These are phyloP conservation scores for Amyloporia xantha DNA, from an alignment of 768 basidiomycete species.

Conservation along the genomic window DNA sequence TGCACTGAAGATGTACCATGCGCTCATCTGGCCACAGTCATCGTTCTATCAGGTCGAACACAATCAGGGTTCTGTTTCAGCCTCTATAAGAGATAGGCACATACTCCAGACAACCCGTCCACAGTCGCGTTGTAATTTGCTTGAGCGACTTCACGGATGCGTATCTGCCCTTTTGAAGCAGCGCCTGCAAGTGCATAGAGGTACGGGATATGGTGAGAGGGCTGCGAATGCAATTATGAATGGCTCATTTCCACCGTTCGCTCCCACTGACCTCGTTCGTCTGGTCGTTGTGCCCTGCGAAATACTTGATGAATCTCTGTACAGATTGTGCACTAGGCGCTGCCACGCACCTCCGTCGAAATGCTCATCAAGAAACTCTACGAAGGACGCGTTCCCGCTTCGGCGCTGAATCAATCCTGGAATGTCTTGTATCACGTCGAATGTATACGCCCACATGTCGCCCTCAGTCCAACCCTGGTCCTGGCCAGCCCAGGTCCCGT, in stretches of 20 bases:
- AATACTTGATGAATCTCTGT: too few species aligned
- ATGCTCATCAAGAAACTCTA: slow-evolving; percentile 57
- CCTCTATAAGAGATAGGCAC: too few species aligned
- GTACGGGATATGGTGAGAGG: slow-evolving; percentile 84
- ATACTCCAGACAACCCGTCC: slow-evolving; percentile 65
- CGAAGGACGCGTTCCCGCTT: slow-evolving; percentile 62
- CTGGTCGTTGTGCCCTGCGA: slow-evolving; percentile 78
- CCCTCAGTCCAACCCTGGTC: slow-evolving; percentile 81
- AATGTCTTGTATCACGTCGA: slow-evolving; percentile 70
- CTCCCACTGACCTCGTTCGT: slow-evolving; percentile 64
- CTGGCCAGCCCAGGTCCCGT: slow-evolving; percentile 65
- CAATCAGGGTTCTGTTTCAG: not conserved
- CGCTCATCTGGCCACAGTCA: slow-evolving; percentile 88
- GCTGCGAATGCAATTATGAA: slow-evolving; percentile 39
- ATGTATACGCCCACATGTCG: slow-evolving; percentile 71
- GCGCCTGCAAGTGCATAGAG: slow-evolving; percentile 69
- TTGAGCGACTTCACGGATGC: slow-evolving; percentile 59
- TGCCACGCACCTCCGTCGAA: slow-evolving; percentile 41
- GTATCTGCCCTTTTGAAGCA: slow-evolving; percentile 62
- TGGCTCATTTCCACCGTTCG: not conserved
- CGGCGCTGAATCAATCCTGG: slow-evolving; percentile 52
- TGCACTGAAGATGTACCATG: slow-evolving; percentile 80
- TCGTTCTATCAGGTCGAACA: slow-evolving; percentile 50
- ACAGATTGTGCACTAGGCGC: too few species aligned
- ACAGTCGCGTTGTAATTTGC: slow-evolving; percentile 62